Evolutionary conservation across 805 yeast species (phyloP).

Genomic region (Wickerhamomyces hampshirensis): DNA sequence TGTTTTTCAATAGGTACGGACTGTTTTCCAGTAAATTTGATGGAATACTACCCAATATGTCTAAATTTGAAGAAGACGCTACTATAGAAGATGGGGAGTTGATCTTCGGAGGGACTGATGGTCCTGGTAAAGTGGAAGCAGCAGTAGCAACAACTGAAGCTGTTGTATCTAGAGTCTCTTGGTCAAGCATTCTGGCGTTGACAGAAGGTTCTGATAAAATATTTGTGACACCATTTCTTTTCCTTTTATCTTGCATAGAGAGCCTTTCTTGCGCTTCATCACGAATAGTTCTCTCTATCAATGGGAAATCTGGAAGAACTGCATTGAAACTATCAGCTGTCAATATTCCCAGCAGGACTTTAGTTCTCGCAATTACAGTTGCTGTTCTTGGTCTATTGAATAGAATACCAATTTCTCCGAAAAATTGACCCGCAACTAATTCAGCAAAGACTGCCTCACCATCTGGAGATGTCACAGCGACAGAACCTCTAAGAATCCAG

Average conservation of each 20-base stretch:
- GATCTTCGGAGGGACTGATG: slow-evolving; percentile 32
- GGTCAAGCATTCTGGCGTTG: neutral
- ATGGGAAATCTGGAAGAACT: slow-evolving; percentile 59
- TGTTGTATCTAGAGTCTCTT: slow-evolving; percentile 9
- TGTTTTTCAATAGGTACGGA: neutral
- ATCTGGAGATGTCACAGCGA: slow-evolving; percentile 71
- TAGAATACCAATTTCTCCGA: slow-evolving; percentile 76
- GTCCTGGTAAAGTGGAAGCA: slow-evolving; percentile 34
- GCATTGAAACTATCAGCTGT: slow-evolving; percentile 57
- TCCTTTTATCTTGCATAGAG: slow-evolving; percentile 63
- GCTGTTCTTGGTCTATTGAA: slow-evolving; percentile 77
- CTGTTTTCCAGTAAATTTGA: neutral
- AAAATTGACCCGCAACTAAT: slow-evolving; percentile 61
- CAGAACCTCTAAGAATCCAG: slow-evolving; percentile 74
- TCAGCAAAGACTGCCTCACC: slow-evolving; percentile 75
- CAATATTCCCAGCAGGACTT: slow-evolving; percentile 62
- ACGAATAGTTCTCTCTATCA: slow-evolving; percentile 60
- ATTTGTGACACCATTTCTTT: slow-evolving; percentile 35
- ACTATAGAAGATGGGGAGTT: slow-evolving; percentile 11
- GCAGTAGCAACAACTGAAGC: slow-evolving; percentile 27
- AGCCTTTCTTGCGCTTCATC: slow-evolving; percentile 78
- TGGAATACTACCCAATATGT: neutral
- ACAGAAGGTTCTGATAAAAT: slow-evolving; percentile 18
- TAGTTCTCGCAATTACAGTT: slow-evolving; percentile 65
- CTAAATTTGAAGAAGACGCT: slow-evolving; percentile 3